Evolutionary conservation across 2,329 filamentous ascomycete genomes (phyloP).

Genomic region (Ceratocystis papillata): DNA sequence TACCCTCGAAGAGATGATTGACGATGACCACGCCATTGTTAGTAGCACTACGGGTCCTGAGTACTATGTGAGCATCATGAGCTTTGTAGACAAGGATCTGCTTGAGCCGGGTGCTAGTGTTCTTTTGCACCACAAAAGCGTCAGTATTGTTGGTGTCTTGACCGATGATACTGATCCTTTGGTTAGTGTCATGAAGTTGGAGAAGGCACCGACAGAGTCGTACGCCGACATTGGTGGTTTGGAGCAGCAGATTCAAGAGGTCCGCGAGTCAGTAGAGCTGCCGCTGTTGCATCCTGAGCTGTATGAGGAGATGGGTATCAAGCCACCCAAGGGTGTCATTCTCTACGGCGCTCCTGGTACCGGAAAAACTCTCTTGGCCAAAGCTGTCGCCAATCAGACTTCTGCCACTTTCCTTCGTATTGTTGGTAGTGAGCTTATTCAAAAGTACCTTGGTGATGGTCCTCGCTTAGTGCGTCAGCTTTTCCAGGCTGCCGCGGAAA

Average conservation of each 20-base stretch:
- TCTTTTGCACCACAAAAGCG: slow-evolving; percentile 90
- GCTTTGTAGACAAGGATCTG: slow-evolving; percentile 97
- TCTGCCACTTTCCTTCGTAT: slow-evolving; percentile 96
- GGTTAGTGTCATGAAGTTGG: slow-evolving; percentile 97
- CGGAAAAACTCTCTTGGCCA: slow-evolving; percentile 89
- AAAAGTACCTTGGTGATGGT: slow-evolving; percentile 96
- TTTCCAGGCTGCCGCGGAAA: slow-evolving; percentile 91
- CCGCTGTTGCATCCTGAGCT: slow-evolving; percentile 90
- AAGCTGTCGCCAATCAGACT: slow-evolving; percentile 97
- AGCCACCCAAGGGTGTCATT: slow-evolving; percentile 98
- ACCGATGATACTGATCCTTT: slow-evolving; percentile 93
- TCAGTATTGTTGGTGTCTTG: slow-evolving; percentile 92
- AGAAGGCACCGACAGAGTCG: slow-evolving; percentile 95
- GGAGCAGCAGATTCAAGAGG: slow-evolving; percentile 92
- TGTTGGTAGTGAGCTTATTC: slow-evolving; percentile 91
- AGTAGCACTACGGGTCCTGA: slow-evolving; percentile 94
- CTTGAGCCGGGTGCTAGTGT: slow-evolving; percentile 94
- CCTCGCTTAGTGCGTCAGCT: slow-evolving; percentile 90
- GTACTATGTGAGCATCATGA: slow-evolving; percentile 99
- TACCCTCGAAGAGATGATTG: slow-evolving; percentile 95
- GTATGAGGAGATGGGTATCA: slow-evolving; percentile 99
- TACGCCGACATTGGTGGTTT: slow-evolving; percentile 97
- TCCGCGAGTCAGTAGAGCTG: slow-evolving; percentile 91
- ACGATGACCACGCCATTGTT: slow-evolving; percentile 97
- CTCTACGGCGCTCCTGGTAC: slow-evolving; percentile 95